Percentiles rank a stretch among this genome's conserved stretches.
These are phyloP conservation scores for Cyclotella cryptica DNA, from an alignment of 108 stramenopile species.

Conservation along the genomic window DNA sequence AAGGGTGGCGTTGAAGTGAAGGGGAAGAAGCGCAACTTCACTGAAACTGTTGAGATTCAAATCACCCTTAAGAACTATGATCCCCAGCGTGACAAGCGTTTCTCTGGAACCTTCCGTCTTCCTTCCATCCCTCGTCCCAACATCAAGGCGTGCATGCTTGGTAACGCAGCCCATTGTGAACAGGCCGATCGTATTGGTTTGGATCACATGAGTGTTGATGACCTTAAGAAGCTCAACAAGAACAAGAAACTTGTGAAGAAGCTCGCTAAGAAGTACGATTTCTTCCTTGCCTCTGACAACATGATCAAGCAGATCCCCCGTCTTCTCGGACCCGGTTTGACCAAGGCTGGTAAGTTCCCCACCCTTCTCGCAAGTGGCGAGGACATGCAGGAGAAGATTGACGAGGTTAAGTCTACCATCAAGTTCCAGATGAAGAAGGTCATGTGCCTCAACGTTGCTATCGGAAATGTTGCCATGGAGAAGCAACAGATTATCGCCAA, in stretches of 20 bases:
- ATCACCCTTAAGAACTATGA: slow-evolving; percentile 99
- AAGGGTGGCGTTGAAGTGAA: slow-evolving; percentile 65
- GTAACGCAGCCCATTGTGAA: slow-evolving; percentile 98
- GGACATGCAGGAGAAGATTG: slow-evolving; percentile 98
- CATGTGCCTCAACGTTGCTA: slow-evolving; percentile 98
- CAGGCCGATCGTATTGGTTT: slow-evolving; percentile 98
- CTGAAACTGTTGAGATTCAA: slow-evolving; percentile 97
- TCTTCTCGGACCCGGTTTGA: slow-evolving; percentile 99
- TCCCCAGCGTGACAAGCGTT: slow-evolving; percentile 99
- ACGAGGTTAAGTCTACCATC: slow-evolving; percentile 98
- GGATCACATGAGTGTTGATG: slow-evolving; percentile 97
- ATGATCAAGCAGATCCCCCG: slow-evolving; percentile 99
- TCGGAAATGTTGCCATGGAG: slow-evolving; percentile 94
- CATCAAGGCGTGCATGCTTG: slow-evolving; percentile 98
- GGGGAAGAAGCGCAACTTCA: slow-evolving; percentile 99
- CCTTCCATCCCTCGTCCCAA: slow-evolving; percentile 94
- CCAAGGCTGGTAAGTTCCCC: slow-evolving; percentile 99
- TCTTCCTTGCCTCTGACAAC: slow-evolving; percentile 99
- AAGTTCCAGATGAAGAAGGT: slow-evolving; percentile 99
- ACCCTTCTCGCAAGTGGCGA: slow-evolving; percentile 91
- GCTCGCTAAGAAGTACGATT: slow-evolving; percentile 99
- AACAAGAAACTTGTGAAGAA: slow-evolving; percentile 99
- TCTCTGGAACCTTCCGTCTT: slow-evolving; percentile 99
- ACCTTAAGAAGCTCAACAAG: slow-evolving; percentile 99
- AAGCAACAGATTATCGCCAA: slow-evolving; percentile 95